Evolutionary conservation across 2,329 filamentous ascomycete species (phyloP).

Genomic region (Microascus cirrosus): DNA sequence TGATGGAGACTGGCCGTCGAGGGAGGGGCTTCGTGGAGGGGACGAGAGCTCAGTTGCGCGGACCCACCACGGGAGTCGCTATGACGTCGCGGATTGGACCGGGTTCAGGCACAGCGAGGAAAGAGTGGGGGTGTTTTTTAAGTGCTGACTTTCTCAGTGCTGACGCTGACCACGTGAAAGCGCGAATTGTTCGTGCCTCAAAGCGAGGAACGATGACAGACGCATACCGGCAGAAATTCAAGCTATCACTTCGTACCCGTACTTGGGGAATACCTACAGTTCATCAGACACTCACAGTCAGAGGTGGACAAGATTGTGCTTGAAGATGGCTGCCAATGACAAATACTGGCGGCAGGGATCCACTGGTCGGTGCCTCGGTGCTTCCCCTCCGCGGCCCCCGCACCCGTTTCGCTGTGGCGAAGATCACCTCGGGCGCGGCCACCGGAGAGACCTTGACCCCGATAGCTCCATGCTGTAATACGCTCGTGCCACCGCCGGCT

Average conservation of each 20-base stretch:
- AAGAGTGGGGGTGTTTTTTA: not conserved
- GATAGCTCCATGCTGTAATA: not conserved
- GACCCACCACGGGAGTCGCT: too few species aligned
- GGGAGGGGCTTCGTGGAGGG: not conserved
- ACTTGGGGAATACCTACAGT: too few species aligned
- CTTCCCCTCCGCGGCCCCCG: not conserved
- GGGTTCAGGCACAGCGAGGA: not conserved
- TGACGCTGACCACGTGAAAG: too few species aligned
- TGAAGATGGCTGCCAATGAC: not conserved
- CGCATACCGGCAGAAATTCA: too few species aligned
- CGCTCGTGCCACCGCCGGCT: not conserved
- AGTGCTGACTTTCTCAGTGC: too few species aligned
- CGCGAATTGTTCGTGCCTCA: too few species aligned
- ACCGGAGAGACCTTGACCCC: not conserved
- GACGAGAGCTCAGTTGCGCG: too few species aligned
- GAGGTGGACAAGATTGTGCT: not conserved
- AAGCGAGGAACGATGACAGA: too few species aligned
- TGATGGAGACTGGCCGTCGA: not conserved
- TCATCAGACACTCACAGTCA: too few species aligned
- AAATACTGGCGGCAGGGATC: not conserved
- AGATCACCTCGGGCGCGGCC: not conserved
- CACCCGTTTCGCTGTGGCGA: not conserved
- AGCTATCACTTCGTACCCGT: too few species aligned
- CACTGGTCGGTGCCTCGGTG: not conserved
- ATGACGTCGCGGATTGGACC: not conserved